Evolutionary conservation across 2,329 filamentous ascomycete genomes (phyloP), one percentile per base, ranked within the genome.

Genomic region (Leptographium flavum): DNA sequence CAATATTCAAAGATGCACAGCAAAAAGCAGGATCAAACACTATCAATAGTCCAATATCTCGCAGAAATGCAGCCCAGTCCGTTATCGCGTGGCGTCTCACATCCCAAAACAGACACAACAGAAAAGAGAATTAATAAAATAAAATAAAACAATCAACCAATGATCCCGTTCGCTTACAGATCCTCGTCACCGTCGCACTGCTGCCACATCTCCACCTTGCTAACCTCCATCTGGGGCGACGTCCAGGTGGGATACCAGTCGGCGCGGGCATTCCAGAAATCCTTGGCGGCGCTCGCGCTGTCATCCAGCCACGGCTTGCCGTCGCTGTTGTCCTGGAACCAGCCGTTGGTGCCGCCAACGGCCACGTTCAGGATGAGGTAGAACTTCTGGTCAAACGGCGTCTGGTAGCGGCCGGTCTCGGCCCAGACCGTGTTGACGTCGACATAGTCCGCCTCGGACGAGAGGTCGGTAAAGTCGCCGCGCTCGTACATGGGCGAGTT

Each of bases 281-380:
- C 83, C 55, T 73, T 76, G 60, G 71, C 76, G 8, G 85, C 83
- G 11, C 73, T 80, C 2, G 68, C 60, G 43, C 75, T 80, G 15
- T 60, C 65, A 58, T 92, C 81, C 28, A 86, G 69, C 86, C 86
- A 93, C 1, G 86, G 86, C 68, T 93, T 93, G 28, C 70, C 73
- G 36, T 70, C 70, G 53, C 71, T 66, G 19, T 79, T 76, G 58
- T 93, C 84, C 56, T 81, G 67, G 57, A 92, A 93, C 84, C 84
- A 93, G 32, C 85, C 85, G 53, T 87, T 88, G 21, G 80, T 86
- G 42, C 78, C 77, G 27, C 84, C 84, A 8, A 88, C 83, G 11
- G 78, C 83, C 4, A 88, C 67, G 56, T 85, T 85, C 46, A 90
- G 58, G 53, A 87, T 81, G 39, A 90, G 71, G 55, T 83, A 87